phyloP scores from a whole-genome alignment of 345 rosid genomes.

The Anacardium occidentale region DNA sequence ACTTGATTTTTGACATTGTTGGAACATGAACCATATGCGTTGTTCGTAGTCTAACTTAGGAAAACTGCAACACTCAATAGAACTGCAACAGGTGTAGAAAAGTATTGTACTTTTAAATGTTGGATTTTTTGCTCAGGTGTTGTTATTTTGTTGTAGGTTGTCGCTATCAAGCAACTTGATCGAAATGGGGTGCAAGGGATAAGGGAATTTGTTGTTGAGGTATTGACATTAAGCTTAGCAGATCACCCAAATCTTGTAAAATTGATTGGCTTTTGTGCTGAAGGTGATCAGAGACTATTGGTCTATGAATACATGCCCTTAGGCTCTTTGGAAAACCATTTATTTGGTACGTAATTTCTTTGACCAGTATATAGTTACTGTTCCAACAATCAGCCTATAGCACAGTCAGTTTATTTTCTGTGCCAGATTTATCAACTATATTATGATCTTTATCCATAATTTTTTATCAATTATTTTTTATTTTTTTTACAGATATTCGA shows the following conservation, averaged over 20 bases:
- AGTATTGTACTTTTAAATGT: background rate
- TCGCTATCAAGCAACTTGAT: slow-evolving; percentile 91
- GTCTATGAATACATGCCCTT: slow-evolving; percentile 86
- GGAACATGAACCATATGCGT: background rate
- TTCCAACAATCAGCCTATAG: background rate
- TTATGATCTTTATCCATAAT: background rate
- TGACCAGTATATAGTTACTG: background rate
- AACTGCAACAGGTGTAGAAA: no score
- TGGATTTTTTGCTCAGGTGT: background rate
- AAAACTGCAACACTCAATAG: background rate
- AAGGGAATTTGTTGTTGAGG: slow-evolving; percentile 86
- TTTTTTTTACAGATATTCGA: slow-evolving; percentile 45
- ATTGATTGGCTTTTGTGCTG: slow-evolving; percentile 86
- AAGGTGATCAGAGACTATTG: slow-evolving; percentile 80
- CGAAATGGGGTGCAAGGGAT: slow-evolving; percentile 79
- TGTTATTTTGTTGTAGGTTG: slow-evolving; percentile 48
- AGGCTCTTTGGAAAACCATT: slow-evolving; percentile 80
- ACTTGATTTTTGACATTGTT: background rate
- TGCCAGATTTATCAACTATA: background rate
- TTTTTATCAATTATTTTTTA: background rate
- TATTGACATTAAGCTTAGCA: slow-evolving; percentile 65
- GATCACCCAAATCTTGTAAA: slow-evolving; percentile 87
- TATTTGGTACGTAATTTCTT: slow-evolving; percentile 53
- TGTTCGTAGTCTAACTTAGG: background rate
- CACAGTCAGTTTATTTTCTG: background rate